Conservation (phyloP, 257 asterid genomes). For the Nicotiana tabacum region DNA sequence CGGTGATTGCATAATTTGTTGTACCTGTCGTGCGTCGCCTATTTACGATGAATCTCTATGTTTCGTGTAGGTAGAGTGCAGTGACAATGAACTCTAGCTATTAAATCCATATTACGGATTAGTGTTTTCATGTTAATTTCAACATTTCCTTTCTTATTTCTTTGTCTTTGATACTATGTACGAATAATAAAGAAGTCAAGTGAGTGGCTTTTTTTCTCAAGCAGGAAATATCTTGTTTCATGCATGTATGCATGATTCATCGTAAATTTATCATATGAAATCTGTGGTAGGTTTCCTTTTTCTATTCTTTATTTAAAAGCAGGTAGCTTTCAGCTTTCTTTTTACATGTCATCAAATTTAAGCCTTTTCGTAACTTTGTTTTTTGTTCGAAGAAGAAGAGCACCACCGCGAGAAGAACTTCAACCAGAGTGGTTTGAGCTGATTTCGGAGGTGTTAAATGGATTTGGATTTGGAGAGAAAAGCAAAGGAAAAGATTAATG, state of each 20-base stretch:
- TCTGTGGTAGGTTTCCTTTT: no score
- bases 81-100: background rate
- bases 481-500: no score
- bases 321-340: no score
- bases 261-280: background rate
- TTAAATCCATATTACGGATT: background rate
- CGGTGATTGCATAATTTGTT: background rate
- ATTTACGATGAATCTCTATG: background rate
- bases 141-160: background rate
- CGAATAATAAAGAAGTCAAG: background rate
- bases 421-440: no score
- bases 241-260: background rate
- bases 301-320: no score
- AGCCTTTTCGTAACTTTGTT: no score
- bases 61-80: background rate
- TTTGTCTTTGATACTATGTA: background rate
- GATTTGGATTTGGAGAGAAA: no score
- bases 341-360: no score
- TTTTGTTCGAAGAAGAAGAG: no score
- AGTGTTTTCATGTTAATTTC: background rate
- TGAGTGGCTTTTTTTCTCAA: background rate
- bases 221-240: background rate
- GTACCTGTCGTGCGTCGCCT: background rate
- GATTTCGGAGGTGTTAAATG: no score
- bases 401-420: no score